Evolutionary conservation across 2,329 filamentous ascomycete genomes (phyloP).

Genomic region (Beauveria varroae): DNA sequence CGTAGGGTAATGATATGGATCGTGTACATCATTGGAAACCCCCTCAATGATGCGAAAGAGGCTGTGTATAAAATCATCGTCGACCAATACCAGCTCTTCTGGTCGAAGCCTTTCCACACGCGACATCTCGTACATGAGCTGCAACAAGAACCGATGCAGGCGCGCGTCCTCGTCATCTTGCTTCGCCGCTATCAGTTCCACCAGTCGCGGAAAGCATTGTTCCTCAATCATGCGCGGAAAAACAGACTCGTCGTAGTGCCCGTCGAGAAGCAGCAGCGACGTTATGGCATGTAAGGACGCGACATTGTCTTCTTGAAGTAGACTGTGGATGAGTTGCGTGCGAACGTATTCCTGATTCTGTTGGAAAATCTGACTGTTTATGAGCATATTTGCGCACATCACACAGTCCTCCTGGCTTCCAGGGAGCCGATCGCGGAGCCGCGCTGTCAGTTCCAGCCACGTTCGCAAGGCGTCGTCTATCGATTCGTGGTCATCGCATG

Average conservation of each 20-base stretch:
- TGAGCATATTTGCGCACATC: constrained; percentile 70
- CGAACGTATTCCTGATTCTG: constrained; percentile 79
- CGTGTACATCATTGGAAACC: constrained; percentile 75
- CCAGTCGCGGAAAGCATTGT: constrained; percentile 71
- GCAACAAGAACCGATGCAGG: constrained; percentile 73
- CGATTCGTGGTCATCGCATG: constrained; percentile 45
- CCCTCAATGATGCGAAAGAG: constrained; percentile 85
- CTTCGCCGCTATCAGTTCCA: constrained; percentile 69
- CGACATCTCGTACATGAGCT: constrained; percentile 94
- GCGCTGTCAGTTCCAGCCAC: constrained; percentile 73
- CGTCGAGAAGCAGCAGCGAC: constrained; percentile 81
- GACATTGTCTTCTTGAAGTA: constrained; percentile 81
- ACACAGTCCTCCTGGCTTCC: constrained; percentile 72
- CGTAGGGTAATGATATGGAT: constrained; percentile 92
- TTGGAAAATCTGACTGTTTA: constrained; percentile 67
- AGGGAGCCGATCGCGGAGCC: constrained; percentile 68
- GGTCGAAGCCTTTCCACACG: constrained; percentile 74
- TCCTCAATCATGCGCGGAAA: constrained; percentile 86
- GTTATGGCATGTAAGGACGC: constrained; percentile 74
- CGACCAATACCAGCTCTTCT: constrained; percentile 68
- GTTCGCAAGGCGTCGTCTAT: constrained; percentile 81
- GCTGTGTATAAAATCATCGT: constrained; percentile 75
- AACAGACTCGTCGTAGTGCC: constrained; percentile 65
- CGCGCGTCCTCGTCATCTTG: constrained; percentile 58
- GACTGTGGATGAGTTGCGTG: constrained; percentile 83